Conservation (phyloP, 2,329 filamentous ascomycete species). For the Fusarium sp. region DNA sequence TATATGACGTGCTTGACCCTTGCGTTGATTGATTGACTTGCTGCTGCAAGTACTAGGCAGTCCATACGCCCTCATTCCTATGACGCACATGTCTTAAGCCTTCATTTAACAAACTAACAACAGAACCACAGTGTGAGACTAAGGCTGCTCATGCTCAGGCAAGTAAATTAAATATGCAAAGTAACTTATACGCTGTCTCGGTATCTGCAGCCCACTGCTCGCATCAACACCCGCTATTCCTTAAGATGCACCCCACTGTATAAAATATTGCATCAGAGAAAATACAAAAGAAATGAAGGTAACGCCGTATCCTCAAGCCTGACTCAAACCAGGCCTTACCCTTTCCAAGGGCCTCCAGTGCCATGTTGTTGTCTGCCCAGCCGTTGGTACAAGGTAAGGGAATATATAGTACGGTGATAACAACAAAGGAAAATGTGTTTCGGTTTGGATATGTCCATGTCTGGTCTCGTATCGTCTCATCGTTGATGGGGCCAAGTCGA, state of each 20-base stretch:
- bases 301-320: constrained; percentile 44
- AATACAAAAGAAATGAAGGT: constrained; percentile 21
- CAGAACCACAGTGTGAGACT: not conserved
- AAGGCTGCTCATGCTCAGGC: constrained; percentile 30
- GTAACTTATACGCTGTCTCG: constrained; percentile 32
- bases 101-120: not conserved
- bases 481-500: constrained; percentile 46
- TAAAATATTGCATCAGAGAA: constrained; percentile 30
- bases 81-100: constrained; percentile 2
- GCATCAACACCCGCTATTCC: constrained; percentile 35
- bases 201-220: constrained; percentile 48
- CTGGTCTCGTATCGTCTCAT: constrained; percentile 52
- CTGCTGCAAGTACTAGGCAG: not conserved
- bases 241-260: constrained; percentile 42
- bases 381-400: constrained; percentile 47
- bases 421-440: constrained; percentile 49
- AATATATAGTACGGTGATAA: constrained; percentile 47
- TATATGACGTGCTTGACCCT: constrained; percentile 21
- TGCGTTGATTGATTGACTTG: not conserved
- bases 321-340: constrained; percentile 34
- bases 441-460: constrained; percentile 50
- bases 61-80: constrained; percentile 12
- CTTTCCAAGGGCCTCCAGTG: constrained; percentile 24
- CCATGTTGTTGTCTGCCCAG: constrained; percentile 34
- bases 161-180: constrained; percentile 45